Conservation (phyloP, 2,329 filamentous ascomycete species). For the Elsinoe arachidis region DNA sequence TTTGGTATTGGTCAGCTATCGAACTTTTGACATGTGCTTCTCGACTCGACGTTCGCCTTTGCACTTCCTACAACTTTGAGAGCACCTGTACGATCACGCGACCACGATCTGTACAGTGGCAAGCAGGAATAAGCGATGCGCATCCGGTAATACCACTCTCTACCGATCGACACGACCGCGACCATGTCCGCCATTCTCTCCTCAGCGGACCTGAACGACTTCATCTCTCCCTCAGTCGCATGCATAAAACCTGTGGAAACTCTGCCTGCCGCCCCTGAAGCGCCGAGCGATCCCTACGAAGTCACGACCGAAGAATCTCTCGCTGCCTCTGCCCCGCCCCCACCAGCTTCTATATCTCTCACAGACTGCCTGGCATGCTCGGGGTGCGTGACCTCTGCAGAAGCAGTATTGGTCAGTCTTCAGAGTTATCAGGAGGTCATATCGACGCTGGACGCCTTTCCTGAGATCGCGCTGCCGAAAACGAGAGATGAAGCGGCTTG, state of each 20-base stretch:
- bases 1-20: conserved; percentile 9
- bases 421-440: conserved; percentile 92
- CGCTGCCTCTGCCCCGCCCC: conserved; percentile 46
- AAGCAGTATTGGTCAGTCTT: conserved; percentile 90
- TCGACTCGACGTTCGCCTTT: background rate
- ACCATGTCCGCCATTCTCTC: conserved; percentile 94
- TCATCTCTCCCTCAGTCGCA: conserved; percentile 93
- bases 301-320: conserved; percentile 86
- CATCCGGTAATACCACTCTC: background rate
- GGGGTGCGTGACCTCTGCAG: conserved; percentile 92
- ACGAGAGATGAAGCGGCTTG: conserved; percentile 1
- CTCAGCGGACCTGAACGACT: conserved; percentile 94
- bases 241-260: conserved; percentile 98
- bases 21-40: conserved; percentile 3
- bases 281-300: conserved; percentile 60
- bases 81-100: background rate
- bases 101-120: background rate
- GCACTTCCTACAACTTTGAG: background rate
- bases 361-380: conserved; percentile 97
- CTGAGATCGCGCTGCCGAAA: conserved; percentile 34
- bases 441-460: conserved; percentile 61
- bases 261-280: conserved; percentile 52
- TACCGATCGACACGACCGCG: background rate
- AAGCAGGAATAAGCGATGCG: background rate
- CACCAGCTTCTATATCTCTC: conserved; percentile 85